Evolutionary conservation across 2,329 filamentous ascomycete species (phyloP).

Genomic region (Aspergillus clavatus): DNA sequence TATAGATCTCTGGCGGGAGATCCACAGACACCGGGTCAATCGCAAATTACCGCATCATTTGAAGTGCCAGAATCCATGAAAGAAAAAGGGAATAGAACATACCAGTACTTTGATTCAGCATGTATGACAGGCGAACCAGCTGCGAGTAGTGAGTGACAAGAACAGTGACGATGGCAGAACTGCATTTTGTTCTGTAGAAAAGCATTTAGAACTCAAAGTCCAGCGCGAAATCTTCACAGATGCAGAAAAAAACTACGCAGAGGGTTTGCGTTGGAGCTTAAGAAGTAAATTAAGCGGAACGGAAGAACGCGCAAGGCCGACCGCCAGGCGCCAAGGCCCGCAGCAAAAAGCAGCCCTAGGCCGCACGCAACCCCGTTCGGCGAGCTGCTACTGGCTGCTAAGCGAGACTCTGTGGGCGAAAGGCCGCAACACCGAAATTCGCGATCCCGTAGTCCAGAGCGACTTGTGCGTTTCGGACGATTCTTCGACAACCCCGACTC

Average conservation of each 20-base stretch:
- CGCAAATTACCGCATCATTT: conserved; percentile 99
- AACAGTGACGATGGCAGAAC: conserved; percentile 3
- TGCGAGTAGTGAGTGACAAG: neutral
- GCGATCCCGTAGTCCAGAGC: conserved; percentile 25
- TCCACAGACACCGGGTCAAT: conserved; percentile 83
- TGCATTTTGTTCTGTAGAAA: conserved; percentile 17
- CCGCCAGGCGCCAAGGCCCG: conserved; percentile 10
- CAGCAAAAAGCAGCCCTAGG: conserved; percentile 33
- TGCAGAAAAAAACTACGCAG: conserved; percentile 17
- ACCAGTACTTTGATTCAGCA: conserved; percentile 13
- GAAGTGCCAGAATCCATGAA: conserved; percentile 10
- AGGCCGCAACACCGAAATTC: conserved; percentile 36
- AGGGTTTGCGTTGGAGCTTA: conserved; percentile 22
- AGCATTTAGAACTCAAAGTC: neutral
- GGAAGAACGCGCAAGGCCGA: conserved; percentile 20
- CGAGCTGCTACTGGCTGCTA: conserved; percentile 33
- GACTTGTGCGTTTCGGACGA: conserved; percentile 32
- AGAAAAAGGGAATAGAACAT: conserved; percentile 17
- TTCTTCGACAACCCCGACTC: conserved; percentile 37
- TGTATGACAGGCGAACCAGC: neutral
- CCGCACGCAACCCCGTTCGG: conserved; percentile 18
- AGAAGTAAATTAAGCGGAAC: conserved; percentile 14
- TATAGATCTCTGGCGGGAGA: conserved; percentile 86
- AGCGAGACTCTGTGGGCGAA: conserved; percentile 40
- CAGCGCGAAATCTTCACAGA: conserved; percentile 1